A percentile compares a stretch with the other conserved stretches of the same genome.
phyloP scores from a whole-genome alignment of 139 green algal genomes.

The Volvox africanus region DNA sequence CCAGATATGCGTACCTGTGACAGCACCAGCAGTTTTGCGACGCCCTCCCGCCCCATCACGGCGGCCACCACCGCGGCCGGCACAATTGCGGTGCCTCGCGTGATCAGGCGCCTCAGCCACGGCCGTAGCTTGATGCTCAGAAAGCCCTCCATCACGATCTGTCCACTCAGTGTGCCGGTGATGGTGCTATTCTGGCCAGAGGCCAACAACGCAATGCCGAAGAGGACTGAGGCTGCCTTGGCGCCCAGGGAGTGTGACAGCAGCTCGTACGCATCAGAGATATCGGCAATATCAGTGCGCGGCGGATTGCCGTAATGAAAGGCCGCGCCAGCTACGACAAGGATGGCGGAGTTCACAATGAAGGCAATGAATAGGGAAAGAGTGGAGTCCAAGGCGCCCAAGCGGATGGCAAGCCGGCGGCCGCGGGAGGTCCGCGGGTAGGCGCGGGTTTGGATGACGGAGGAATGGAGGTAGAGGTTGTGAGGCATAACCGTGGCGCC shows the following conservation, averaged over 20 bases:
- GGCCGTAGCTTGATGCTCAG: conserved; percentile 62
- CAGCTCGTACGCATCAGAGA: conserved; percentile 67
- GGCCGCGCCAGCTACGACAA: conserved; percentile 72
- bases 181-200: conserved; percentile 73
- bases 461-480: conserved; percentile 77
- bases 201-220: conserved; percentile 65
- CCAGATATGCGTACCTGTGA: conserved; percentile 36
- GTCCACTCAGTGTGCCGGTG: conserved; percentile 63
- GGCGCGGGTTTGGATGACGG: conserved; percentile 71
- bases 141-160: conserved; percentile 80
- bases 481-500: conserved; percentile 77
- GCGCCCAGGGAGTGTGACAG: conserved; percentile 63
- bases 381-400: conserved; percentile 67
- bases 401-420: conserved; percentile 63
- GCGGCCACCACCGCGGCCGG: conserved; percentile 73
- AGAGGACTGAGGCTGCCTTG: conserved; percentile 66
- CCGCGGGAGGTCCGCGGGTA: conserved; percentile 62
- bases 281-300: conserved; percentile 48
- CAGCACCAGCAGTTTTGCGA: conserved; percentile 69
- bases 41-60: conserved; percentile 63
- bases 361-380: conserved; percentile 74
- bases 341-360: conserved; percentile 78
- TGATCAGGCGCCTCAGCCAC: conserved; percentile 65
- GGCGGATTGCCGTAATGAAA: conserved; percentile 63
- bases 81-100: conserved; percentile 63